phyloP scores from a whole-genome alignment of 2,329 filamentous ascomycete genomes.

The Lachnellula hyalina region DNA sequence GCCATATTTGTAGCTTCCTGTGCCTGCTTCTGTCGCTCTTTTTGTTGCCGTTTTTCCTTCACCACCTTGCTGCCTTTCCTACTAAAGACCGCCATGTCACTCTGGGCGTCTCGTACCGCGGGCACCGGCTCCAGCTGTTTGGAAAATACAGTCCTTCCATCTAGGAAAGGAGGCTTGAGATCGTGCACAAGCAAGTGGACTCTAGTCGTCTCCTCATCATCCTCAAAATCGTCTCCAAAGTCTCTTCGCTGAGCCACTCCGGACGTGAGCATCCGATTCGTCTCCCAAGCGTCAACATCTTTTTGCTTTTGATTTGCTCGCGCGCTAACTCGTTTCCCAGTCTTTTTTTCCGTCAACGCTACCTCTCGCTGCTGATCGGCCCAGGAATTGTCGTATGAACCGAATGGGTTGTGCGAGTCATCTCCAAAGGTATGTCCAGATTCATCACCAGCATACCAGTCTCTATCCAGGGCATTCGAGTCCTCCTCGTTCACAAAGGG shows the following conservation, averaged over 20 bases:
- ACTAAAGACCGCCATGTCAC: slow-evolving; percentile 98
- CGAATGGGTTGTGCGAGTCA: slow-evolving; percentile 89
- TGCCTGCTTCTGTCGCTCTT: slow-evolving; percentile 88
- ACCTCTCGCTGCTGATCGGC: slow-evolving; percentile 69
- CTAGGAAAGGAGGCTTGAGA: slow-evolving; percentile 86
- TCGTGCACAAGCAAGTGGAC: slow-evolving; percentile 92
- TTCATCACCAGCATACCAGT: slow-evolving; percentile 91
- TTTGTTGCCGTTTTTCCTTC: slow-evolving; percentile 82
- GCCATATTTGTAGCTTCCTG: slow-evolving; percentile 91
- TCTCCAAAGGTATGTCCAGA: slow-evolving; percentile 81
- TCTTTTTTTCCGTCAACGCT: slow-evolving; percentile 74
- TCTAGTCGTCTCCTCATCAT: slow-evolving; percentile 84
- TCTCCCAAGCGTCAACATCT: slow-evolving; percentile 97
- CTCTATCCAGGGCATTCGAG: slow-evolving; percentile 71
- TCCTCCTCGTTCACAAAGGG: slow-evolving; percentile 61
- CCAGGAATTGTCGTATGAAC: slow-evolving; percentile 65
- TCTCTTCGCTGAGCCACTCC: slow-evolving; percentile 89
- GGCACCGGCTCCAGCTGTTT: slow-evolving; percentile 95
- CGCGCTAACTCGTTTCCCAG: slow-evolving; percentile 64
- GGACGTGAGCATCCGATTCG: slow-evolving; percentile 95
- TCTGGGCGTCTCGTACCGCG: slow-evolving; percentile 87
- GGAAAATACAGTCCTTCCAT: slow-evolving; percentile 92
- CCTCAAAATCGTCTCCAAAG: slow-evolving; percentile 74
- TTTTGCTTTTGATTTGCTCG: slow-evolving; percentile 80
- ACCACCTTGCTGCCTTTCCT: slow-evolving; percentile 92